These are phyloP conservation scores for Coemansia sp. DNA, from an alignment of 192 early-diverging fungal species.

Conservation along the genomic window DNA sequence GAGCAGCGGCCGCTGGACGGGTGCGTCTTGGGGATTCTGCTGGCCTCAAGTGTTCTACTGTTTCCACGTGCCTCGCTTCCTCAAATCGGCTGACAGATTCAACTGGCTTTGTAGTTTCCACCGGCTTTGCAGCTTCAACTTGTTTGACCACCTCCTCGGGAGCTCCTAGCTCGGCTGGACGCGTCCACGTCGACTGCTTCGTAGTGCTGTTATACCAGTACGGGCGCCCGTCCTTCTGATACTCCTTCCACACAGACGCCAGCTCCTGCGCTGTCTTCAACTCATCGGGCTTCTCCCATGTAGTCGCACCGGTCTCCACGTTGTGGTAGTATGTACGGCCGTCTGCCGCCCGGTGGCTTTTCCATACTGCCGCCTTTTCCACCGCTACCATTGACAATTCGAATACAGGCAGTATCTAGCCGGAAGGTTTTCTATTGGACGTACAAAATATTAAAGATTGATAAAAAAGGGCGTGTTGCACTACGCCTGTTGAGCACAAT, in stretches of 20 bases:
- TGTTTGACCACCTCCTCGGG: slow-evolving; percentile 8
- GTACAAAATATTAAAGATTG: too few relatives aligned
- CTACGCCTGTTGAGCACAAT: too few relatives aligned
- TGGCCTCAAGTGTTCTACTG: neutral
- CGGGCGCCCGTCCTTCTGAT: slow-evolving; percentile 69
- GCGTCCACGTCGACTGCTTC: slow-evolving; percentile 84
- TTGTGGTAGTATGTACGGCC: slow-evolving; percentile 90
- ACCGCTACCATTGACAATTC: too few relatives aligned
- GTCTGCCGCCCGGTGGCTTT: slow-evolving; percentile 70
- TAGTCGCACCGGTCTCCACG: slow-evolving; percentile 66
- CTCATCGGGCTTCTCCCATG: slow-evolving; percentile 95
- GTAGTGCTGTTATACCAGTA: slow-evolving; percentile 83
- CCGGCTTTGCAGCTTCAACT: neutral
- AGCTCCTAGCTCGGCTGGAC: slow-evolving; percentile 62
- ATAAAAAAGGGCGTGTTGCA: too few relatives aligned
- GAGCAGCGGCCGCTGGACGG: too few relatives aligned
- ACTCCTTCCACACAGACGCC: slow-evolving; percentile 80
- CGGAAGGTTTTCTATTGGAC: too few relatives aligned
- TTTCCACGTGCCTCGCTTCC: too few relatives aligned
- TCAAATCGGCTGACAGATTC: too few relatives aligned
- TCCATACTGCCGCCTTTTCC: slow-evolving; percentile 54
- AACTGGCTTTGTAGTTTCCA: neutral
- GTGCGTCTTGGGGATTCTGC: too few relatives aligned
- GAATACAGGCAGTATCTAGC: too few relatives aligned
- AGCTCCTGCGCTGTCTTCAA: slow-evolving; percentile 75